Conservation (phyloP, 345 rosid genomes). For the Rhizophora mangle region DNA sequence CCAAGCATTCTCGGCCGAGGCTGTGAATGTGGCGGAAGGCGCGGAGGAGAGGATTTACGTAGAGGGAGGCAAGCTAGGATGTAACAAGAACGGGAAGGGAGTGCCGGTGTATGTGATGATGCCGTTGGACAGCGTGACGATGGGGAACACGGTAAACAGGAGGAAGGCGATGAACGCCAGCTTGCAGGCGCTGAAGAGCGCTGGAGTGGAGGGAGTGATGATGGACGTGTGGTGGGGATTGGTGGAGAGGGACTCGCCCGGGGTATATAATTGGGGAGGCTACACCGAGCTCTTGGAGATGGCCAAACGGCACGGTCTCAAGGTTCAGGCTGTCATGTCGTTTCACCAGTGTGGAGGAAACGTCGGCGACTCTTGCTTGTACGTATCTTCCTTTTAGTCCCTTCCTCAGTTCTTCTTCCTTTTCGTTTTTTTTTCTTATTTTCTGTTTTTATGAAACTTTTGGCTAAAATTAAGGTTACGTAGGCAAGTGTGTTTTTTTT, state of each 20-base stretch:
- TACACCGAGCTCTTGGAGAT: slow-evolving; percentile 77
- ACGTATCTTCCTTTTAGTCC: slow-evolving; percentile 23
- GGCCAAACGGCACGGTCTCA: slow-evolving; percentile 85
- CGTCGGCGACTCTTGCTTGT: slow-evolving; percentile 96
- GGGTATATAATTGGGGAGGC: slow-evolving; percentile 93
- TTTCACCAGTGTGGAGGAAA: slow-evolving; percentile 99
- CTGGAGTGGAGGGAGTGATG: slow-evolving; percentile 96
- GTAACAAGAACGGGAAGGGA: slow-evolving; percentile 37
- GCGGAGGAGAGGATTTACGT: slow-evolving; percentile 25
- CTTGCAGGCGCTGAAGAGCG: slow-evolving; percentile 87
- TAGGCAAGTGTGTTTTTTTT: too few species aligned
- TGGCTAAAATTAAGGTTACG: too few species aligned
- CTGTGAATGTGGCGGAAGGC: slow-evolving; percentile 9
- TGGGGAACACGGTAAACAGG: slow-evolving; percentile 69
- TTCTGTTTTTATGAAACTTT: too few species aligned
- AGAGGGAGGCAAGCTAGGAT: slow-evolving; percentile 28
- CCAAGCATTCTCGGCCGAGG: slow-evolving; percentile 47
- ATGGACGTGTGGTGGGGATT: slow-evolving; percentile 99
- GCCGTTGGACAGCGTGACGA: slow-evolving; percentile 95
- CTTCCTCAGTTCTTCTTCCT: not conserved
- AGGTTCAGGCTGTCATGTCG: slow-evolving; percentile 98
- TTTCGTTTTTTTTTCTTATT: not conserved
- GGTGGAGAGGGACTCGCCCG: slow-evolving; percentile 86
- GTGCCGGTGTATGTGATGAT: slow-evolving; percentile 98
- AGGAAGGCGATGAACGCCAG: slow-evolving; percentile 95